Base-by-base conservation (phyloP, 2,329 filamentous ascomycete genomes). In the Alternaria postmessia region DNA sequence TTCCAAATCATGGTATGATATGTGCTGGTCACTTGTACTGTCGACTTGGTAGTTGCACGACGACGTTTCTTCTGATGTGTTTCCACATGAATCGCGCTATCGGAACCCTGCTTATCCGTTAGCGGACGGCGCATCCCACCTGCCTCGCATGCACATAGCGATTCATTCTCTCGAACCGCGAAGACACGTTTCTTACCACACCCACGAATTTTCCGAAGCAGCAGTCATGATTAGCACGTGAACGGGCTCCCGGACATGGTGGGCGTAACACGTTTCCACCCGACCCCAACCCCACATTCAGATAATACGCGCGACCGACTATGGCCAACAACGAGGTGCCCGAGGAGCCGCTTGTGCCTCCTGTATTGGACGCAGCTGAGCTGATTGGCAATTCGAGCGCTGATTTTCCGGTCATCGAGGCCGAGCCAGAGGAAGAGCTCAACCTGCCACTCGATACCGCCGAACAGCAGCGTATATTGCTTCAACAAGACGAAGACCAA, bases 321-420 rank as follows among this genome's bases (percentile, higher is more conserved):
- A 78, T 78, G 75, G 68, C 73, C 49, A 62, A 64, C 51, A 65
- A 57, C 68, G 61, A 66, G 54, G 28, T 68, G 43, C 62, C 69
- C 48, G 72, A 68, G 34, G 71, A 67, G 57, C 69, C 72, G 18
- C 67, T 75, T 18, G 76, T 77, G 66, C 75, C 76, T 24, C 72
- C 75, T 7, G 71, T 72, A 28, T 62, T 79, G 41, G 78, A 79
- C 34, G 76, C 75, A 54, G 77, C 75, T 47, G 78, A 79, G 57
- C 66, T 79, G 48, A 66, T 78, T 51, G 75, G 71, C 22, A 61
- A 76, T 6, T 62, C 70, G 7, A 68, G 65, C 55, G 65, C 65
- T 16, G 67, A 75, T 39, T 72, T 71, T n/a, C 73, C 74, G 16
- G 64, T 75, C 49, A 71, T 76, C 41, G 70, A 78, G 57, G 67